A percentile compares a stretch with the other conserved stretches of the same genome.
These are phyloP conservation scores for Fusarium armeniacum DNA, from an alignment of 2,329 filamentous ascomycete species.

Conservation along the genomic window DNA sequence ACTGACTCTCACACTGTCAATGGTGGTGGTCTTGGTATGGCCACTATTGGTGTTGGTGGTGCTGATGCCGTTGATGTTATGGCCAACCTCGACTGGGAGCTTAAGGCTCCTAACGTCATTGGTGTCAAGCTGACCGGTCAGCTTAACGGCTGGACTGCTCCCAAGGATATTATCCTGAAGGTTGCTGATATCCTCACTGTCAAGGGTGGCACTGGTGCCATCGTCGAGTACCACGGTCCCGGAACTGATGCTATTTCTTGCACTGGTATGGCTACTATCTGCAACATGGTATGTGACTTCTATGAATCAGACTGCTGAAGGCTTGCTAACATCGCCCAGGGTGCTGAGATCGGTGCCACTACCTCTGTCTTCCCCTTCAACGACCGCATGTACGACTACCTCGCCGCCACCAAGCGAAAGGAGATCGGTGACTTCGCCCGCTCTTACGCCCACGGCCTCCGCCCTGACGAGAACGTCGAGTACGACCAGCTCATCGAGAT, in stretches of 20 bases:
- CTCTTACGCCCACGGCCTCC: slow-evolving; percentile 85
- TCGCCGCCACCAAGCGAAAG: slow-evolving; percentile 88
- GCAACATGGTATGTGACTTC: slow-evolving; percentile 70
- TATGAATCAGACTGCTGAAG: slow-evolving; percentile 16
- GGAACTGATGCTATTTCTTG: slow-evolving; percentile 81
- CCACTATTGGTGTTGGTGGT: slow-evolving; percentile 95
- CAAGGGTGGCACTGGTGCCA: slow-evolving; percentile 96
- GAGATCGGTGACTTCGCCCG: slow-evolving; percentile 93
- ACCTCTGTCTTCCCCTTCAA: slow-evolving; percentile 98
- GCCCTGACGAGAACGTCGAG: slow-evolving; percentile 86
- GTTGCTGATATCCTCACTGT: slow-evolving; percentile 96
- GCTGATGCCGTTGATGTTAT: slow-evolving; percentile 99
- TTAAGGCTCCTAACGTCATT: slow-evolving; percentile 97
- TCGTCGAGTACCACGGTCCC: slow-evolving; percentile 75
- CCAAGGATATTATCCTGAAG: slow-evolving; percentile 98
- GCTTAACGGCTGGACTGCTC: slow-evolving; percentile 90
- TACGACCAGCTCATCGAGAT: slow-evolving; percentile 95
- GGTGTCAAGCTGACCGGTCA: slow-evolving; percentile 94
- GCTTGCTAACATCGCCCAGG: slow-evolving; percentile 36
- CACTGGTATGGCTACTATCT: slow-evolving; percentile 90
- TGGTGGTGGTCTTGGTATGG: slow-evolving; percentile 94
- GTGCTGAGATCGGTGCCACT: slow-evolving; percentile 83
- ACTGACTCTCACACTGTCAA: slow-evolving; percentile 99
- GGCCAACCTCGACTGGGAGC: slow-evolving; percentile 96
- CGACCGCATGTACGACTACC: slow-evolving; percentile 97